Evolutionary conservation across 495 filamentous ascomycete genomes (phyloP).

Genomic region (Aspergillus olivimuriae): DNA sequence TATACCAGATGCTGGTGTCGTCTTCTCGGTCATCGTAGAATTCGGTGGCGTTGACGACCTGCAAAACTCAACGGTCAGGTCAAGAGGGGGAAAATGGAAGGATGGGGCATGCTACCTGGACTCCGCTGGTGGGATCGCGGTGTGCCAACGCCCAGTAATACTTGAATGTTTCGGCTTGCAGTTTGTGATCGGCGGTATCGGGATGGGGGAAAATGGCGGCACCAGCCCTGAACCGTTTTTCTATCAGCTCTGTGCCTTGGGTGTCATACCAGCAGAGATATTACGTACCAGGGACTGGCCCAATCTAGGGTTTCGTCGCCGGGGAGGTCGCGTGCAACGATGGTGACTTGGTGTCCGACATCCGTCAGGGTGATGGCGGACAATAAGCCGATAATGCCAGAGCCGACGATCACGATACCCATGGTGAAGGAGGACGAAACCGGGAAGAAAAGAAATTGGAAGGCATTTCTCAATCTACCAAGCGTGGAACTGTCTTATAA

Average conservation of each 20-base stretch:
- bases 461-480: no score
- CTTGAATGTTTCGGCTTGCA: slow-evolving; percentile 12
- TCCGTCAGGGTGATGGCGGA: slow-evolving; percentile 16
- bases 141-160: slow-evolving; percentile 17
- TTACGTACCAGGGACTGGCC: slow-evolving; percentile 16
- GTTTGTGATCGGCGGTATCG: slow-evolving; percentile 2
- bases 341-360: slow-evolving; percentile 14
- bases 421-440: no score
- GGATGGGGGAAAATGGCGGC: slow-evolving; percentile 14
- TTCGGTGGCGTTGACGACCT: slow-evolving; percentile 10
- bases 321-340: slow-evolving; percentile 16
- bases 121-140: slow-evolving; percentile 14
- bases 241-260: neutral
- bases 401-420: slow-evolving; percentile 13
- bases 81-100: neutral
- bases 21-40: slow-evolving; percentile 14
- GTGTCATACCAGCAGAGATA: neutral
- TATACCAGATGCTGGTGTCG: slow-evolving; percentile 17
- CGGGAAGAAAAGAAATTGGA: no score
- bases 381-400: slow-evolving; percentile 15
- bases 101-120: slow-evolving; percentile 15
- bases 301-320: slow-evolving; percentile 15
- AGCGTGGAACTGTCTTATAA: no score
- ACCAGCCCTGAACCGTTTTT: slow-evolving; percentile 9
- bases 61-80: neutral